These are phyloP conservation scores for Candolleomyces aberdarensis DNA, from an alignment of 768 basidiomycete species.

Conservation along the genomic window DNA sequence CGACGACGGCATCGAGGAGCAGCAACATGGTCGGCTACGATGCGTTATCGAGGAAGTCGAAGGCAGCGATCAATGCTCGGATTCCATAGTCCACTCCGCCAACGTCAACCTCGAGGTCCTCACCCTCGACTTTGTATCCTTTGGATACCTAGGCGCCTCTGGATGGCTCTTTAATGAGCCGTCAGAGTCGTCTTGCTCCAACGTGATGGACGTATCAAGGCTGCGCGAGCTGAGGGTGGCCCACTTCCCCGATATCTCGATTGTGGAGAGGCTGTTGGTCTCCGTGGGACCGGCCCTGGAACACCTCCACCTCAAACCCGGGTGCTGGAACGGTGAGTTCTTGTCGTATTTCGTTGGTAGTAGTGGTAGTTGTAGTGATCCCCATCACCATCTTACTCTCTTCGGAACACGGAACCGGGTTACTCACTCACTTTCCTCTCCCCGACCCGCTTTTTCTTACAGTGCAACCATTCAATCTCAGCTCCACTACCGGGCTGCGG, in stretches of 20 bases:
- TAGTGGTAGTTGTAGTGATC: neutral
- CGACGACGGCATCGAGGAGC: constrained; percentile 13
- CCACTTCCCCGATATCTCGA: constrained; percentile 34
- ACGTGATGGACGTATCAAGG: constrained; percentile 28
- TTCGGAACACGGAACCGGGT: neutral
- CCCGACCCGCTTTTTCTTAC: neutral
- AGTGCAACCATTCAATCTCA: constrained; percentile 37
- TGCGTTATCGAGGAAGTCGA: constrained; percentile 10
- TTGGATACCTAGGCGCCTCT: constrained; percentile 28
- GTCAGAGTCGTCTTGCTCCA: constrained; percentile 8
- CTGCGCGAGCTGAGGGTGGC: constrained; percentile 42
- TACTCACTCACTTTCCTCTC: constrained; percentile 10
- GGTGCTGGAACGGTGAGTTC: constrained; percentile 35
- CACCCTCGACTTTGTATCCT: constrained; percentile 39
- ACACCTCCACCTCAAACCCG: constrained; percentile 44
- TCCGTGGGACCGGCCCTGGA: constrained; percentile 34
- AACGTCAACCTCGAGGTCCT: constrained; percentile 30
- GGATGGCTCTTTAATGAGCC: constrained; percentile 32
- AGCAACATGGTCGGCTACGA: neutral
- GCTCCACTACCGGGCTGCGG: constrained; percentile 31
- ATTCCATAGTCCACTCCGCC: constrained; percentile 12
- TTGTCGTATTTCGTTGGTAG: neutral
- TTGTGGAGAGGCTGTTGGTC: constrained; percentile 33
- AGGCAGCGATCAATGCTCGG: neutral
- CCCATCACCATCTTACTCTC: neutral